These are phyloP conservation scores for Lagerstroemia speciosa DNA, from an alignment of 345 rosid species.

Conservation along the genomic window DNA sequence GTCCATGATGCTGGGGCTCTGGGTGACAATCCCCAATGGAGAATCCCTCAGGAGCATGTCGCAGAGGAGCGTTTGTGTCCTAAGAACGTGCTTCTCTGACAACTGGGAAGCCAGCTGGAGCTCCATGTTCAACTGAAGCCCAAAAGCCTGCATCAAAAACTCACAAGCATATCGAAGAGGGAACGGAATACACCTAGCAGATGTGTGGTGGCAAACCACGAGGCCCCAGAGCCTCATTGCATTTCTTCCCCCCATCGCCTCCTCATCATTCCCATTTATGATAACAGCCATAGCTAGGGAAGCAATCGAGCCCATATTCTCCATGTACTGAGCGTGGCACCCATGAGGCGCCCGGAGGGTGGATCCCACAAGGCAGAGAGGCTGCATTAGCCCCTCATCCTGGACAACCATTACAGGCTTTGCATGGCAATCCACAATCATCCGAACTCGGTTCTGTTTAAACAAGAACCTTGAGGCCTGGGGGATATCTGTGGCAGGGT, in stretches of 20 bases:
- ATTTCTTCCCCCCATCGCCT: slow-evolving; percentile 56
- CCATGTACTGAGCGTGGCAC: slow-evolving; percentile 96
- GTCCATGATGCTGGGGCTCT: slow-evolving; percentile 94
- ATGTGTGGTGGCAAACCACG: slow-evolving; percentile 97
- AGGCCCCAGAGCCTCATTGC: slow-evolving; percentile 90
- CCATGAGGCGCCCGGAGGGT: slow-evolving; percentile 96
- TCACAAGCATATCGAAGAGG: slow-evolving; percentile 96
- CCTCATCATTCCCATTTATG: slow-evolving; percentile 80
- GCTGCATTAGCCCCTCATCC: slow-evolving; percentile 72
- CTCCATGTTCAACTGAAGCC: slow-evolving; percentile 95
- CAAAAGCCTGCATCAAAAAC: slow-evolving; percentile 97
- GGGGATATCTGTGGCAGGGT: slow-evolving; percentile 96
- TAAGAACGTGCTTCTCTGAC: slow-evolving; percentile 80
- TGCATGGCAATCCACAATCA: slow-evolving; percentile 89
- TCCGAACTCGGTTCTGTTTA: slow-evolving; percentile 91
- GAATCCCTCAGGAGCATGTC: slow-evolving; percentile 99
- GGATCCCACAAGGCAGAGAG: slow-evolving; percentile 91
- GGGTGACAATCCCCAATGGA: slow-evolving; percentile 86
- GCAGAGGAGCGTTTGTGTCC: slow-evolving; percentile 87
- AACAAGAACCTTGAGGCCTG: slow-evolving; percentile 94
- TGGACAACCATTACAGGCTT: slow-evolving; percentile 52
- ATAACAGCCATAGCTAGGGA: slow-evolving; percentile 88
- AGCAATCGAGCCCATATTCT: slow-evolving; percentile 87
- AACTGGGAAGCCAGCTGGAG: slow-evolving; percentile 82
- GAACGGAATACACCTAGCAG: slow-evolving; percentile 78